Conservation (phyloP, 768 basidiomycete species). For the Lactifluus pinguis region DNA sequence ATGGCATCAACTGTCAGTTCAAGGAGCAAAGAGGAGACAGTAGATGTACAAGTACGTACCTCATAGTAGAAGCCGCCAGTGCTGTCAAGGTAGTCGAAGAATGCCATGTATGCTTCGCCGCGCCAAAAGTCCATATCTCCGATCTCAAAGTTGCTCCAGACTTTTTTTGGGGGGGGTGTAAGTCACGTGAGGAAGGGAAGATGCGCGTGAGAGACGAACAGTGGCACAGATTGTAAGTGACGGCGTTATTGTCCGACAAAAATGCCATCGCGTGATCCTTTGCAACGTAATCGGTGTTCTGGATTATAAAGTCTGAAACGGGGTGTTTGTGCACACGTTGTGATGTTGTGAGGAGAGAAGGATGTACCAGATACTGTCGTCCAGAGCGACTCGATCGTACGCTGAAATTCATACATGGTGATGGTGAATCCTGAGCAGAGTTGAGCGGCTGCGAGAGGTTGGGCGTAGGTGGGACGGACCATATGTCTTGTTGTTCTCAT, state of each 20-base stretch:
- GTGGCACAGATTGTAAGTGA: slow-evolving; percentile 69
- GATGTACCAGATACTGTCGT: slow-evolving; percentile 52
- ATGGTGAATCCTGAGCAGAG: slow-evolving; percentile 58
- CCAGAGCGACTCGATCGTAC: slow-evolving; percentile 81
- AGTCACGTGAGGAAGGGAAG: neutral
- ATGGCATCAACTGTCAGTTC: neutral
- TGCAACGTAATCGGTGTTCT: slow-evolving; percentile 52
- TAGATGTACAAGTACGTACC: slow-evolving; percentile 32
- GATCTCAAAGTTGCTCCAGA: slow-evolving; percentile 95
- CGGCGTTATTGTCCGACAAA: slow-evolving; percentile 62
- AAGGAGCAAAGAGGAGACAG: slow-evolving; percentile 22
- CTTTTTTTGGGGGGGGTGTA: slow-evolving; percentile 36
- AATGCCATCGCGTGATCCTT: slow-evolving; percentile 63
- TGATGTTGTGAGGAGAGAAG: neutral
- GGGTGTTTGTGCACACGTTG: slow-evolving; percentile 15
- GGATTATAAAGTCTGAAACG: slow-evolving; percentile 50
- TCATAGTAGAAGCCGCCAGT: slow-evolving; percentile 88
- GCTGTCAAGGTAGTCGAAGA: slow-evolving; percentile 73
- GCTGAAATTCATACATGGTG: slow-evolving; percentile 65
- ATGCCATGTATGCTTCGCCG: slow-evolving; percentile 69
- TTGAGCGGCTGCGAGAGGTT: neutral
- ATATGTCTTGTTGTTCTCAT: slow-evolving; percentile 73
- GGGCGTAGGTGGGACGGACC: slow-evolving; percentile 32
- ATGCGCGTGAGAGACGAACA: slow-evolving; percentile 33
- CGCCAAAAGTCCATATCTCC: slow-evolving; percentile 80